Conservation (phyloP, 371 early-diverging fungal species). For the Apophysomyces sp. region DNA sequence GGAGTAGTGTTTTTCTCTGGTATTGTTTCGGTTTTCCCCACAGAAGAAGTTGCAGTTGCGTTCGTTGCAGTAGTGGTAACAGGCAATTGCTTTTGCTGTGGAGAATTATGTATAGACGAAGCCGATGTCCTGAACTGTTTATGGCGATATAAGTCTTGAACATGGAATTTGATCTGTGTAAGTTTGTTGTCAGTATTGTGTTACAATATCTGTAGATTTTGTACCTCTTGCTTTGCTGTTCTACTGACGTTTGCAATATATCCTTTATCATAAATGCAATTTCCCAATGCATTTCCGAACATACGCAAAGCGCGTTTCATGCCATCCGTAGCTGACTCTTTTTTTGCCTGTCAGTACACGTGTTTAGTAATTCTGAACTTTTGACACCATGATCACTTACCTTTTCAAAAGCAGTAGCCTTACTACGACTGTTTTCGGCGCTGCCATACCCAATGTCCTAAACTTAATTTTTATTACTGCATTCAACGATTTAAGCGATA, state of each 20-base stretch:
- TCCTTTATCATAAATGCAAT: conserved; percentile 94
- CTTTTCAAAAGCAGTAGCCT: conserved; percentile 88
- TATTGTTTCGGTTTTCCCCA: no score
- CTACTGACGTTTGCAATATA: conserved; percentile 62
- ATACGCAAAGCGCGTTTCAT: conserved; percentile 90
- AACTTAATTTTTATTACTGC: background rate
- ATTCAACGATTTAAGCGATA: background rate
- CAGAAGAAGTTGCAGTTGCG: background rate
- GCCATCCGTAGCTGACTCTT: conserved; percentile 97
- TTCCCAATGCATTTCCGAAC: conserved; percentile 96
- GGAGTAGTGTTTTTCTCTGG: background rate
- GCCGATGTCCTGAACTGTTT: conserved; percentile 10
- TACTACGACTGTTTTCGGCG: conserved; percentile 82
- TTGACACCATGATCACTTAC: conserved; percentile 21
- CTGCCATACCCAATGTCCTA: conserved; percentile 49
- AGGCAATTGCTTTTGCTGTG: background rate
- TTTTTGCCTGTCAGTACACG: conserved; percentile 67
- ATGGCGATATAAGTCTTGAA: conserved; percentile 26
- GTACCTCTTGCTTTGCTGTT: conserved; percentile 35
- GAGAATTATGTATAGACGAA: no score
- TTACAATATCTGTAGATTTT: background rate
- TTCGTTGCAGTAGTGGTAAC: background rate
- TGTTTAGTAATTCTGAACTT: background rate
- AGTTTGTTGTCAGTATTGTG: background rate
- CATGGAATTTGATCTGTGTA: conserved; percentile 23